Base-by-base conservation (phyloP, 2,329 filamentous ascomycete genomes). In the Huntiella moniliformis region DNA sequence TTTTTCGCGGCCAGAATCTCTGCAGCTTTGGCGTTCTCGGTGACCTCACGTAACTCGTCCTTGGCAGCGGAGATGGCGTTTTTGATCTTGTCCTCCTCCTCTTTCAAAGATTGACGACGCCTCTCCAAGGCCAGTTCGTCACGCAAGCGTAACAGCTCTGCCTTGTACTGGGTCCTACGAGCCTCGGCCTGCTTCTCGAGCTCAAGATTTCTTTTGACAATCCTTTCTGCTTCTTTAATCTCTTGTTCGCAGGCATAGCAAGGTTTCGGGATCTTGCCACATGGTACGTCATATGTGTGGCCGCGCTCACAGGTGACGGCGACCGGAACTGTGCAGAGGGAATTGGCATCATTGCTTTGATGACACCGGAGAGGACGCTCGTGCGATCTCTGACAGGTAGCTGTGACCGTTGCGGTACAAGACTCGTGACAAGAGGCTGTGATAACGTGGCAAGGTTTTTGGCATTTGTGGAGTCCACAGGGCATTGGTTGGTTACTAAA, bases 391-490 rank as follows among this genome's bases (percentile, higher is more conserved):
- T 61, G 42, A 48, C 79, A 83, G 0, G 52, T 61, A n/a, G 59
- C 62, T 0, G 64, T 52, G 0, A 77, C 22, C 13, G 49, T 44
- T 4, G 58, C 43, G 0, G 22, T 15, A 46, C 67, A 70, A 1
- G 46, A 6, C 0, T 57, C 48, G 40, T 70, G 67, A 0, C 67
- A 70, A 53, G 82, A 77, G 47, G 82, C 68, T 0, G 56, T 53
- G 0, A 78, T 51, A 0, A 70, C 67, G 57, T 87, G 82, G 48
- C 82, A 87, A 5, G 64, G 64, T 0, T 61, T 65, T 0, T 63
- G 61, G 52, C 82, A 86, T 0, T 54, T 54, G 51, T 86, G 80
- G 1, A 67, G 34, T 0, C 67, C 67, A 46, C 80, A 85, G 2
- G 56, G 63, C 2, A 84, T 60, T 1, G 56, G 53, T 0, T 53